Conservation (phyloP, 805 yeast species). For the Nakazawaea populi region DNA sequence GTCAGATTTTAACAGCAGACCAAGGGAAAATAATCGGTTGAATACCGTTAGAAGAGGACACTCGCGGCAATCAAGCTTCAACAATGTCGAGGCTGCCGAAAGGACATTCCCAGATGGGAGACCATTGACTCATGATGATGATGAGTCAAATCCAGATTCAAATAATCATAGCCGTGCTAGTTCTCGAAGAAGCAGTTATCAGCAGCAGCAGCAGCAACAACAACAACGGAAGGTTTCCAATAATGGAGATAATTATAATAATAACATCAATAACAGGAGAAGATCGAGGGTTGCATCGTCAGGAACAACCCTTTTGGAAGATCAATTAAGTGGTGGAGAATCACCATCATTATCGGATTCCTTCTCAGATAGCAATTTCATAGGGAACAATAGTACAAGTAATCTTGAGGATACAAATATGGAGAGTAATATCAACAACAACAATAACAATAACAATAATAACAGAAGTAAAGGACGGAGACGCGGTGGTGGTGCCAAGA, state of each 20-base stretch:
- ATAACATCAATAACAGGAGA: not conserved
- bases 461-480: not conserved
- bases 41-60: not conserved
- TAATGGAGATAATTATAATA: not conserved
- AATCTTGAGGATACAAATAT: too few species aligned
- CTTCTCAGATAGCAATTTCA: not conserved
- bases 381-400: too few species aligned
- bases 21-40: not conserved
- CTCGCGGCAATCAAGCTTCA: slow-evolving; percentile 1
- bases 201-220: not conserved
- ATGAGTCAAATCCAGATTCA: too few species aligned
- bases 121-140: too few species aligned
- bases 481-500: not conserved
- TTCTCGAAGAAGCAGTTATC: slow-evolving; percentile 3
- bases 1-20: not conserved
- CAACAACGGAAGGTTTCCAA: not conserved
- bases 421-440: too few species aligned
- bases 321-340: too few species aligned
- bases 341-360: too few species aligned
- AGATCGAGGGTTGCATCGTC: not conserved
- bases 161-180: not conserved
- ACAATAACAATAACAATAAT: not conserved
- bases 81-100: not conserved
- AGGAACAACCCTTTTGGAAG: not conserved
- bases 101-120: too few species aligned